Base-by-base conservation (phyloP, 345 rosid genomes). In the Bretschneidera sinensis region DNA sequence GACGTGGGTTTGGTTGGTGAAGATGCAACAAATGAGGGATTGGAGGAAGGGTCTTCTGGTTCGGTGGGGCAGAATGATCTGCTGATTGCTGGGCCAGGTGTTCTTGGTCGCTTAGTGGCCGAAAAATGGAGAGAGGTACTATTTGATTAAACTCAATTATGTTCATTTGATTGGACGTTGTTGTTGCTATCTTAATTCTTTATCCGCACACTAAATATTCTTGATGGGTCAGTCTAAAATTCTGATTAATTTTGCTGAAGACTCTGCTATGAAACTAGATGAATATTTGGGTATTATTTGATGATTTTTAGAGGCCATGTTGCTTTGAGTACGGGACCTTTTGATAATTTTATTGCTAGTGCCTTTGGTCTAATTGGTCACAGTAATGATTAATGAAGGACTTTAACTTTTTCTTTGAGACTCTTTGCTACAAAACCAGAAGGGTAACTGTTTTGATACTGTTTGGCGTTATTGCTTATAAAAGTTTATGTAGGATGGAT, bases 91-190 rank as follows among this genome's bases (percentile, higher is more conserved):
- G 99, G 99, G 49, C 92, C 99, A 0, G 99, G 99, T 54, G 96
- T 90, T 76, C 95, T 94, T 47, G 97, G 99, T 69, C 99, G 97
- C 52, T 76, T 90, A 67, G 99, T 87, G 31, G 99, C 96, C 18
- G 77, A 90, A 71, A 70, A 82, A 55, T 94, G 97, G 99, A 79
- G 79, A 57, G 69, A 83, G 96, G 99, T 92, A 76, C 7, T 5
- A 13, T 13, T 39, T n/a, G n/a, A 28, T 28, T 39, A 13, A n/a
- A 13, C 16, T 28, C 16, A 39, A 39, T 14, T 39, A 14, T 39
- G 16, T 9, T n/a, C n/a, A n/a, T n/a, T n/a, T n/a, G n/a, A n/a
- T 39, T 39, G 9, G 5, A 28, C 33, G 8, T 8, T 39, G 45
- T 39, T 14, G 16, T 1, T 39, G 45, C 45, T 28, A 28, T 28